These are phyloP conservation scores for Penicillium paneum DNA, from an alignment of 2,329 filamentous ascomycete genomes.

Conservation along the genomic window DNA sequence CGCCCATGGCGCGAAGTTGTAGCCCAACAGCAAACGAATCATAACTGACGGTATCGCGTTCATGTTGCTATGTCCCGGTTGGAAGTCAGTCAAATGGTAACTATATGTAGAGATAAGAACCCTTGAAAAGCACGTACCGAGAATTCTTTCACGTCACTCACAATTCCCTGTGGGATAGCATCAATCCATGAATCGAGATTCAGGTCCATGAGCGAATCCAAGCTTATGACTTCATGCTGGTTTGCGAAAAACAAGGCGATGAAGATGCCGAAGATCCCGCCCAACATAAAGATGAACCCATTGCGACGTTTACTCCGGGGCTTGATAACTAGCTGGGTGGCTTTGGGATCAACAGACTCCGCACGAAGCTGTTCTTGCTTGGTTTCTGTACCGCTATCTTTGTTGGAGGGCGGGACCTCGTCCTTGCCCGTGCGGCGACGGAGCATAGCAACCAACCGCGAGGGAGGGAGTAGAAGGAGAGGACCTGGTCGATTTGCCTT, in stretches of 20 bases:
- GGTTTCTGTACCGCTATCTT: conserved; percentile 16
- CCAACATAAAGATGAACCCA: conserved; percentile 80
- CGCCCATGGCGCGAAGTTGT: conserved; percentile 75
- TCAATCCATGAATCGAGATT: conserved; percentile 85
- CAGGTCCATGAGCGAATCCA: conserved; percentile 67
- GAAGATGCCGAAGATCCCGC: conserved; percentile 86
- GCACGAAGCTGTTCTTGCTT: conserved; percentile 20
- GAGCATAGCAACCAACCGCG: conserved; percentile 31
- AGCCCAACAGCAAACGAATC: conserved; percentile 91
- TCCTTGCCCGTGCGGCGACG: conserved; percentile 44
- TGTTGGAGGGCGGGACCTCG: conserved; percentile 23
- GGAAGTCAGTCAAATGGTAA: conserved; percentile 10
- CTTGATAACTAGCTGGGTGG: conserved; percentile 35
- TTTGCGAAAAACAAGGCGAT: conserved; percentile 85
- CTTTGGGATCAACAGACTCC: conserved; percentile 19
- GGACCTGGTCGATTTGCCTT: conserved; percentile 4
- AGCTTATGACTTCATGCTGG: conserved; percentile 81
- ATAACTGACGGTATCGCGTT: conserved; percentile 83
- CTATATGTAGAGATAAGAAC: conserved; percentile 1
- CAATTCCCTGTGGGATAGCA: conserved; percentile 78
- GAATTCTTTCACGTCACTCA: conserved; percentile 81
- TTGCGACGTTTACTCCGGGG: conserved; percentile 66
- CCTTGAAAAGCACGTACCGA: conserved; percentile 55
- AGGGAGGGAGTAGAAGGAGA: conserved; percentile 7
- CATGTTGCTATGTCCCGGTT: conserved; percentile 58